phyloP scores from a whole-genome alignment of 2,329 filamentous ascomycete genomes.

The Aspergillus fumigatus region DNA sequence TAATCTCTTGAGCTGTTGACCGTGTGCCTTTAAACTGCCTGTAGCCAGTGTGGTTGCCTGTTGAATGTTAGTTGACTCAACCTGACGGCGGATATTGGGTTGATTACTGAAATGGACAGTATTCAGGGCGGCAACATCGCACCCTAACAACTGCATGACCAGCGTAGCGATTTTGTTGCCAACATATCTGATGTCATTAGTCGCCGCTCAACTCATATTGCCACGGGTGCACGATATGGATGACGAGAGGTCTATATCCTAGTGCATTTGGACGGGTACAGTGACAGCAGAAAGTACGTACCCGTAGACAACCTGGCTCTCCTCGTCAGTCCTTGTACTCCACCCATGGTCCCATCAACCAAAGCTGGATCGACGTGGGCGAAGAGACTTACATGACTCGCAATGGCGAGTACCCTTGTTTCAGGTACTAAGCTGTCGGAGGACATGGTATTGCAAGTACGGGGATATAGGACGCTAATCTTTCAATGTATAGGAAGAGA shows the following conservation, averaged over 20 bases:
- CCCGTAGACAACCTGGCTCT: constrained; percentile 53
- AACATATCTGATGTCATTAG: constrained; percentile 65
- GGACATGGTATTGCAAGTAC: constrained; percentile 20
- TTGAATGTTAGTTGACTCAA: constrained; percentile 1
- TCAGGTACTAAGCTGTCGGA: constrained; percentile 49
- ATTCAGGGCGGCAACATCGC: constrained; percentile 89
- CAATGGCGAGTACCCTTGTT: constrained; percentile 74
- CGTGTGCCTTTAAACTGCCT: constrained; percentile 80
- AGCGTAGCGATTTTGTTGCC: constrained; percentile 97
- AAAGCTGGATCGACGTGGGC: background rate
- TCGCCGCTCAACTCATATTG: constrained; percentile 1
- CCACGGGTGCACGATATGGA: constrained; percentile 3
- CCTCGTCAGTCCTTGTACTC: constrained; percentile 1
- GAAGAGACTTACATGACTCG: constrained; percentile 72
- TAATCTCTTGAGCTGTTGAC: constrained; percentile 75
- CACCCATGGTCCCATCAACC: background rate
- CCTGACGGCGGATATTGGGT: background rate
- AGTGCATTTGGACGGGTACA: constrained; percentile 1
- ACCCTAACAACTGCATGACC: constrained; percentile 87
- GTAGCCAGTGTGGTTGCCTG: constrained; percentile 95
- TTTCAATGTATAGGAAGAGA: background rate
- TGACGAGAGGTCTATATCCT: background rate
- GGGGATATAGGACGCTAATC: background rate
- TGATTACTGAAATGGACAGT: constrained; percentile 89
- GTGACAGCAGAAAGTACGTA: constrained; percentile 6